Conservation (phyloP, 345 rosid species). For the Firmiana major region DNA sequence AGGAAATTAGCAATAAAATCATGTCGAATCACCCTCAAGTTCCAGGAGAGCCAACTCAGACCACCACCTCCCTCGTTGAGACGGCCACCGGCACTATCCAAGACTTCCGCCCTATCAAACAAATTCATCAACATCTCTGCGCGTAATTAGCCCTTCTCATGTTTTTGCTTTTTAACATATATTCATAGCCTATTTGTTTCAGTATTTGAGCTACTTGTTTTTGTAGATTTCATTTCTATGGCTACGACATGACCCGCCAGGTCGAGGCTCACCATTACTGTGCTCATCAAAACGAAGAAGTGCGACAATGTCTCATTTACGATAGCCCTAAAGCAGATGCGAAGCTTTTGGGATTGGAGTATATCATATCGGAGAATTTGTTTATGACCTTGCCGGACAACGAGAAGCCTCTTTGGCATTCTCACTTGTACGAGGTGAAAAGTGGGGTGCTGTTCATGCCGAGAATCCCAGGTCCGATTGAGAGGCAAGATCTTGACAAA, state of each 20-base stretch:
- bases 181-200: neutral
- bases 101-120: slow-evolving; percentile 54
- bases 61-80: slow-evolving; percentile 52
- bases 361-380: slow-evolving; percentile 62
- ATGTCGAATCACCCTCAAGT: slow-evolving; percentile 42
- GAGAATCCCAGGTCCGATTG: slow-evolving; percentile 48
- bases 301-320: slow-evolving; percentile 82
- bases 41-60: slow-evolving; percentile 57
- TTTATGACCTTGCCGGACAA: slow-evolving; percentile 59
- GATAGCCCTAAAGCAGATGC: slow-evolving; percentile 47
- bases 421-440: slow-evolving; percentile 77
- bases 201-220: neutral
- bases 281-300: slow-evolving; percentile 70
- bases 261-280: slow-evolving; percentile 83
- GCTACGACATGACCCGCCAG: slow-evolving; percentile 74
- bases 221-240: slow-evolving; percentile 64
- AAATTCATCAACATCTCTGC: slow-evolving; percentile 86
- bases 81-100: slow-evolving; percentile 58
- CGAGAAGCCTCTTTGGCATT: slow-evolving; percentile 82
- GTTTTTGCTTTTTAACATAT: neutral
- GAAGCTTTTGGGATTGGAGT: slow-evolving; percentile 69
- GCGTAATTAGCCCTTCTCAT: slow-evolving; percentile 40
- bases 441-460: slow-evolving; percentile 79
- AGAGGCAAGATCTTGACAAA: slow-evolving; percentile 66
- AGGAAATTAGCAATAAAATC: neutral